A percentile compares a stretch with the other conserved stretches of the same genome.
These are phyloP conservation scores for Lipomyces starkeyi DNA, from an alignment of 805 yeast genomes.

Conservation along the genomic window DNA sequence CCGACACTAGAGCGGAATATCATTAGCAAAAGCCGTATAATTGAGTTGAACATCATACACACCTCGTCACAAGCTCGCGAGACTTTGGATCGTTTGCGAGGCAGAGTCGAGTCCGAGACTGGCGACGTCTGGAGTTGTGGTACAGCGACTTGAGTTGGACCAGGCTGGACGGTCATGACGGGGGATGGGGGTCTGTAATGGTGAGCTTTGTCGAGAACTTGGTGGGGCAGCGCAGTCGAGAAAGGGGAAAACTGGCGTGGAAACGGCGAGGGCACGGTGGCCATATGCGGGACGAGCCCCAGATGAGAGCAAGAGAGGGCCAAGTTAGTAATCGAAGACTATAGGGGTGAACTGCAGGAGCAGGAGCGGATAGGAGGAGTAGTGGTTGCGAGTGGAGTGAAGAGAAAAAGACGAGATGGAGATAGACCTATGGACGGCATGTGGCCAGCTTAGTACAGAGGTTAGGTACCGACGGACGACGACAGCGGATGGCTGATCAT, in stretches of 20 bases:
- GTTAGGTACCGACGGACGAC: too few species aligned
- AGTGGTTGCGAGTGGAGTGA: too few species aligned
- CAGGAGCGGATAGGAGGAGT: neutral
- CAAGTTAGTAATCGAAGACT: neutral
- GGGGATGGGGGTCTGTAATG: neutral
- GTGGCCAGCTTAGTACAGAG: too few species aligned
- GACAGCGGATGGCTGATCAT: too few species aligned
- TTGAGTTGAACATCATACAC: constrained; percentile 16
- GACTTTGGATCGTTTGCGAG: constrained; percentile 59
- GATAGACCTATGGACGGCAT: too few species aligned
- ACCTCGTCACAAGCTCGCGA: constrained; percentile 63
- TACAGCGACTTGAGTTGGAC: neutral
- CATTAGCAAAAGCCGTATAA: neutral
- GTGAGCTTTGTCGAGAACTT: neutral
- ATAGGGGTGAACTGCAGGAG: neutral
- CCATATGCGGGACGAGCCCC: constrained; percentile 9
- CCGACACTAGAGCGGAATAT: constrained; percentile 45
- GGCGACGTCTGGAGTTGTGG: constrained; percentile 3
- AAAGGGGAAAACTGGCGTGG: neutral
- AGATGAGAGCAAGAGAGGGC: neutral
- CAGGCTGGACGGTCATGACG: neutral
- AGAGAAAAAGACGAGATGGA: too few species aligned
- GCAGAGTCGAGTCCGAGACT: constrained; percentile 23
- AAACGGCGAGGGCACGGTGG: neutral
- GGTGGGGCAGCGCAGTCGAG: neutral